Evolutionary conservation across 106 monocot genomes (phyloP).

Genomic region (Iris macrosiphon): DNA sequence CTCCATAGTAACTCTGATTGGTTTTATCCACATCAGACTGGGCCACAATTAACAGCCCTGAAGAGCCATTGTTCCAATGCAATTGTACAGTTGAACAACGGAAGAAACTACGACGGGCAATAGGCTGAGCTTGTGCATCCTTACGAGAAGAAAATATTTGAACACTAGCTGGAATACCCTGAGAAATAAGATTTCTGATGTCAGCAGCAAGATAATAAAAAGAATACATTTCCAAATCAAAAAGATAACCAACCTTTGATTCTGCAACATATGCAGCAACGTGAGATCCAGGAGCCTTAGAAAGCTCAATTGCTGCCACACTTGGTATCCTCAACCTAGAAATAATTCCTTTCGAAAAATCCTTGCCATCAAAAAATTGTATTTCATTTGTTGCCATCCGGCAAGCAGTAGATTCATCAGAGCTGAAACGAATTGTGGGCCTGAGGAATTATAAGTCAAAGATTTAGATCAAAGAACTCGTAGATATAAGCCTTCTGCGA

Average conservation of each 20-base stretch:
- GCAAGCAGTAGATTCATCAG: slow-evolving; percentile 84
- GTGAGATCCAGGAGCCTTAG: slow-evolving; percentile 69
- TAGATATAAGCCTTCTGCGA: not conserved
- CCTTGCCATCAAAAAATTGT: slow-evolving; percentile 74
- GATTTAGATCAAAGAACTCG: slow-evolving; percentile 1
- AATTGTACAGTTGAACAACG: slow-evolving; percentile 81
- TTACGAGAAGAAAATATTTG: slow-evolving; percentile 80
- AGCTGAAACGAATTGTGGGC: slow-evolving; percentile 79
- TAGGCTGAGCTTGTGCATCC: slow-evolving; percentile 54
- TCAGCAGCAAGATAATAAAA: not conserved
- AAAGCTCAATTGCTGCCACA: slow-evolving; percentile 60
- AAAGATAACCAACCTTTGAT: slow-evolving; percentile 57
- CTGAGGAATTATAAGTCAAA: slow-evolving; percentile 26
- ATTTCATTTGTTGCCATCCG: slow-evolving; percentile 87
- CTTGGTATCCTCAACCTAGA: slow-evolving; percentile 67
- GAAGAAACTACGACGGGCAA: slow-evolving; percentile 89
- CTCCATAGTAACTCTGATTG: slow-evolving; percentile 98
- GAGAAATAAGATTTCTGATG: not conserved
- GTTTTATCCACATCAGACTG: slow-evolving; percentile 95
- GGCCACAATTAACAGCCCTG: slow-evolving; percentile 69
- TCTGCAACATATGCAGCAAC: slow-evolving; percentile 81
- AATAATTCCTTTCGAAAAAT: slow-evolving; percentile 67
- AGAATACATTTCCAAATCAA: not conserved
- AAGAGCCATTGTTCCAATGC: slow-evolving; percentile 70
- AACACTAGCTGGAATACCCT: slow-evolving; percentile 95